Base-by-base conservation (phyloP, 2,329 filamentous ascomycete genomes). In the Arthrobotrys megalospora region DNA sequence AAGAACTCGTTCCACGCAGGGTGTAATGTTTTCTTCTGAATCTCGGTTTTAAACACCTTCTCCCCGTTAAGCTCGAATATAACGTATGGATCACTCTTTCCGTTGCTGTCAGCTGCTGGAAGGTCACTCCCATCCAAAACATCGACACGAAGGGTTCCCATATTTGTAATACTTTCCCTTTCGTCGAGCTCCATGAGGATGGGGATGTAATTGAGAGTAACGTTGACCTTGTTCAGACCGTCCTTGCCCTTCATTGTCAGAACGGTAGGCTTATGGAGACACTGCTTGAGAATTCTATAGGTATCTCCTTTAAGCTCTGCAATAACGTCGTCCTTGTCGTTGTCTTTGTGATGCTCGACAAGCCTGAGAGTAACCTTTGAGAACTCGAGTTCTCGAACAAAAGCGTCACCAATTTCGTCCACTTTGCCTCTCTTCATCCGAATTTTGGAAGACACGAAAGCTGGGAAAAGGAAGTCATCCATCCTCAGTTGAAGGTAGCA, bases 141-240 rank as follows among this genome's bases (percentile, higher is more conserved):
- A 82, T 98, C 94, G n/a, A 99, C 93, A 19, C 94, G 92, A 21
- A 99, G 90, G 75, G 91, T 94, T 76, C 96, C 96, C 90, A 97
- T 97, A 85, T 99, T 99, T 89, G 97, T 98, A 87, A 99, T 97
- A 83, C 94, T 97, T 85, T 99, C 96, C 82, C 91, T 93, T 0
- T 96, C 92, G 82, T 99, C 94, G 60, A 99, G 91, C 71, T 90
- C 87, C 96, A 99, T 99, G 86, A 93, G 90, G 78, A 98, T 91
- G 0, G 96, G 96, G 24, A 99, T 90, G 83, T 97, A 99, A 85
- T 97, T 97, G 82, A 97, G 88, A 86, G 92, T 96, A 83, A 99
- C 92, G 81, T 91, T 96, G 83, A 99, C 88, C 83, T 90, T 94
- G 86, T 90, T 94, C 28, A 91, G 85, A 64, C 94, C 94, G 16